Percentiles rank a stretch among this genome's conserved stretches.
These are phyloP conservation scores for Solanum ossicruentum DNA, from an alignment of 257 asterid species.

Conservation along the genomic window DNA sequence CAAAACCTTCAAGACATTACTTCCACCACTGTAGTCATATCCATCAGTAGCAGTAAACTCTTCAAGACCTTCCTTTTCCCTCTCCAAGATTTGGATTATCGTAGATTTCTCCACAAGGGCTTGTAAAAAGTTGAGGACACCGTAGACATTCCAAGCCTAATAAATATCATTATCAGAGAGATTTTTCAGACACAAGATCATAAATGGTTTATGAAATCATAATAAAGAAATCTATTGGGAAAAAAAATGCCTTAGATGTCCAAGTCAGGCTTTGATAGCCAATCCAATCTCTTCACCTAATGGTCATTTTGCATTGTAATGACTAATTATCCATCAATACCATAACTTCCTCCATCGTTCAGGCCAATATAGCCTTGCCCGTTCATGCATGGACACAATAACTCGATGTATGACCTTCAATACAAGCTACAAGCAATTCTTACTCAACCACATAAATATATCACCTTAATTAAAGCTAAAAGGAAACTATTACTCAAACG, in stretches of 20 bases:
- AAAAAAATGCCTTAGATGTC: background rate
- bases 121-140: slow-evolving; percentile 85
- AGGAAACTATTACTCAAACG: background rate
- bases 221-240: background rate
- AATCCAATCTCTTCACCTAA: background rate
- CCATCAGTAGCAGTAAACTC: slow-evolving; percentile 92
- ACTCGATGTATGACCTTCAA: background rate
- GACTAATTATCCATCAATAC: background rate
- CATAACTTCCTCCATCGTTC: background rate
- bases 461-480: background rate
- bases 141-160: slow-evolving; percentile 95
- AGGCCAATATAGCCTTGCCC: background rate
- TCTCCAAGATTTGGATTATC: slow-evolving; percentile 71
- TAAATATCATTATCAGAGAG: background rate
- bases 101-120: slow-evolving; percentile 93
- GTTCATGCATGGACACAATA: background rate
- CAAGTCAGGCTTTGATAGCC: background rate
- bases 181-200: background rate
- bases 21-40: slow-evolving; percentile 90
- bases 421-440: background rate
- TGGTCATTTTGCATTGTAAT: background rate
- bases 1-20: slow-evolving; percentile 90
- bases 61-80: slow-evolving; percentile 88
- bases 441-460: background rate
- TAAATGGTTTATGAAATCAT: background rate